Percentiles rank a stretch among this genome's conserved stretches.
Conservation (phyloP, 192 early-diverging fungal genomes). For the Physocladia obscura region DNA sequence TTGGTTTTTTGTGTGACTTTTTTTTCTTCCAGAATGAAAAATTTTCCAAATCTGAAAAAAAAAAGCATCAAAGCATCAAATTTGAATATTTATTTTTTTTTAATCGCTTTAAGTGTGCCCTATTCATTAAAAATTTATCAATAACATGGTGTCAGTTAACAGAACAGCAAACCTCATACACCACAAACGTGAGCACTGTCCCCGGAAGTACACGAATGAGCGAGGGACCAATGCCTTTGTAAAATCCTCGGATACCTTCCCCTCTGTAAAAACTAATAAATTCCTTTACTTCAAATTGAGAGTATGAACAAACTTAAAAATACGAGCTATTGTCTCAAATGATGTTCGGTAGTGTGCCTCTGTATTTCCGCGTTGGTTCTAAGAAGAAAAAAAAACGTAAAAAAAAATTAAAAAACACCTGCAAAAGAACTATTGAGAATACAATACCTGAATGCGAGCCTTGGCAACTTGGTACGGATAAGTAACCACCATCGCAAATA, state of each 20-base stretch:
- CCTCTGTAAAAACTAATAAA: slow-evolving; percentile 28
- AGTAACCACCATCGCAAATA: slow-evolving; percentile 80
- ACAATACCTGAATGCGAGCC: slow-evolving; percentile 73
- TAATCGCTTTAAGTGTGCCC: no score
- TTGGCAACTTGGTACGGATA: slow-evolving; percentile 93
- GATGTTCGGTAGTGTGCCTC: slow-evolving; percentile 36
- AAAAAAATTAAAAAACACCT: no score
- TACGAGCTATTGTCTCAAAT: slow-evolving; percentile 68
- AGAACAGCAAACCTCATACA: slow-evolving; percentile 81
- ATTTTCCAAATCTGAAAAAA: no score
- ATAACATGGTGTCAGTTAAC: no score
- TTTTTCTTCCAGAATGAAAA: no score
- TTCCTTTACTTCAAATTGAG: neutral
- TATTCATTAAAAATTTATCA: no score
- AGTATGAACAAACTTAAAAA: slow-evolving; percentile 46
- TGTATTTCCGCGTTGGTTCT: slow-evolving; percentile 45
- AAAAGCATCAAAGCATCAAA: neutral
- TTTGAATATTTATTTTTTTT: no score
- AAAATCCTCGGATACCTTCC: slow-evolving; percentile 82
- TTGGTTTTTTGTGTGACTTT: neutral
- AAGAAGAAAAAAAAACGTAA: neutral
- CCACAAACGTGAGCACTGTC: slow-evolving; percentile 92
- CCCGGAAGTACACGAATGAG: slow-evolving; percentile 88
- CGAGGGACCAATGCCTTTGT: slow-evolving; percentile 88
- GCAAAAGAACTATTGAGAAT: no score